Evolutionary conservation across 164 flowering plant genomes (phyloP), one percentile per base, ranked within the genome.

Genomic region (Vitis rupestris): DNA sequence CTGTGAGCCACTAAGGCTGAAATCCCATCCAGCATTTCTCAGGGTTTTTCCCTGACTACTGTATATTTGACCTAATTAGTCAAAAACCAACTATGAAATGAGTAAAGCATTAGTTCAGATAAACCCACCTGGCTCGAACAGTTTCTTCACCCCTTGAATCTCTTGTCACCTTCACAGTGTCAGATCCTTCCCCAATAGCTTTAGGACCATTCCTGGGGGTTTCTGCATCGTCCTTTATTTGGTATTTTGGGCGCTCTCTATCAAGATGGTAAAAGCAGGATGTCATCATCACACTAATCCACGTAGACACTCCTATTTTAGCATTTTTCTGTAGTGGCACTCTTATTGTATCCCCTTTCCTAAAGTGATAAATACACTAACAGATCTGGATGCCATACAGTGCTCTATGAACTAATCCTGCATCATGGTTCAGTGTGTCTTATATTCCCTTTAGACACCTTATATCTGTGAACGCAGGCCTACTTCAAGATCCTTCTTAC

Each of bases 211-310:
- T 86, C 71, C 78, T 75, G 8, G 75, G 73, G 23, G 82, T 79
- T 58, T 85, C 96, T 44, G 29, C 78, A 64, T 82, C 93, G 37
- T 93, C 94, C 76, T 76, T 87, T 27, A 83, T n/a, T 66, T 79
- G 86, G 77, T 81, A 86, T 74, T 92, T 95, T 27, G 99, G 97
- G 3, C 99, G 94, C 76, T 95, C 99, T 73, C 99, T 95, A 67
- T 64, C 11, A 63, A 63, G 37, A 61, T 16, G 63, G 63, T 37
- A 62, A 15, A 67, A 50, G 59, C 15, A 73, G 44, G 17, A 55
- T 15, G 59, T 73, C 27, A 50, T 57, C 52, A 53, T 50, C 53
- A 65, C 57, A n/a, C 52, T 9, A 29, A 47, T 11, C 50, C 7
- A 48, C 52, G 47, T 44, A 65, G 19, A 11, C 9, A n/a, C 16